Evolutionary conservation across 2,329 filamentous ascomycete species (phyloP), one percentile per base, ranked within the genome.

Genomic region (Meredithiella fracta): DNA sequence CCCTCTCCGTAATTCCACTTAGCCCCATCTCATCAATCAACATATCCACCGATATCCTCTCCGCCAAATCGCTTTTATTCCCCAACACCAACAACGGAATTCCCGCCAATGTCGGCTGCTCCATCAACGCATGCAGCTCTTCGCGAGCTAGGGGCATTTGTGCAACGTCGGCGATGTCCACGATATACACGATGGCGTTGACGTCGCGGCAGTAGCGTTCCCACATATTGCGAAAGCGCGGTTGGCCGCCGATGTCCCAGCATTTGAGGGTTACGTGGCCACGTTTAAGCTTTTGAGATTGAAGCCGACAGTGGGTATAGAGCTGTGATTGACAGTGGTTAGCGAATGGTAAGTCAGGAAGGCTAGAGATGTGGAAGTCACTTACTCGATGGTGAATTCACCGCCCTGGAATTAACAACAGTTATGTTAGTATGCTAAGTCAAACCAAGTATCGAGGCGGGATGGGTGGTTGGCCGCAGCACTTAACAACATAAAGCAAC

Each of bases 311-410:
- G 92, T 98, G 60, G 92, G 92, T 68, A 97, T 96, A 62, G 91
- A 94, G 75, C 91, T 97, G 73, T 66, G 62, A 65, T 62, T 17
- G 37, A 31, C n/a, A 40, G 2, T 29, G 51, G 56, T 58, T 51
- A 58, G 56, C 44, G 2, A 3, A 42, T 40, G 29, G 15, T 20
- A 31, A 37, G 17, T 34, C 29, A 34, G 11, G 29, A 5, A 5
- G 11, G 29, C 5, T 34, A 34, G 29, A 34, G 11, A 34, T 25
- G 15, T 34, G 6, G n/a, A n/a, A n/a, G n/a, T 51, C 61, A 79
- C 88, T 77, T 89, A 97, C 90, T 98, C 92, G 71, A 96, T 84
- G 61, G 91, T 95, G 73, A 97, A 98, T 71, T 98, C 92, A 71
- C 89, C 90, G 69, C 92, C 92, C 92, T 98, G 2, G 40, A 34